Base-by-base conservation (phyloP, 2,329 filamentous ascomycete genomes). In the Stagonosporopsis cucurbitacearum region DNA sequence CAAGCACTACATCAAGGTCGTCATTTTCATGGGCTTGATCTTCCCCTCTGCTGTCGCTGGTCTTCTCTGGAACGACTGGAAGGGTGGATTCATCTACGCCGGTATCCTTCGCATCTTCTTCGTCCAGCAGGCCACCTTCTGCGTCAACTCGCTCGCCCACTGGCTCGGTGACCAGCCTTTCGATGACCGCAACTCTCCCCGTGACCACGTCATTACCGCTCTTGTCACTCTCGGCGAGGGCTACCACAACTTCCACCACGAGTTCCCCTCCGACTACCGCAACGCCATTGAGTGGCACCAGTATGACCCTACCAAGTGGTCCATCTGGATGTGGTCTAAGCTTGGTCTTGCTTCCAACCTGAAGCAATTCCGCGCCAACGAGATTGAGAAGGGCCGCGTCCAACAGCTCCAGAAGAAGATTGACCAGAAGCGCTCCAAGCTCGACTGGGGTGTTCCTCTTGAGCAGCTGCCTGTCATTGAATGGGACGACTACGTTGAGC, bases 91-190 rank as follows among this genome's bases (percentile, higher is more conserved):
- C 64, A 77, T 82, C 74, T 82, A 82, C 61, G 80, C 77, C 20
- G 80, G 80, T 57, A 81, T 82, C 63, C 77, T 82, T 51, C 77
- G 80, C 63, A 80, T 82, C 68, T 80, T 81, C 71, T 79, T 81
- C 68, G 79, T 82, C 54, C 80, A 82, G 68, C 80, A 82, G 69
- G 79, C 79, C 43, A 82, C 80, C 41, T 82, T 82, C 77, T 82
- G 80, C 57, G 80, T 82, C 73, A 82, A 82, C 75, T 82, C 80
- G 8, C 78, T 82, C 45, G 80, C 80, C 40, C 80, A 82, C 68
- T 82, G 79, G 79, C 77, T 82, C 53, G 80, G 80, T 26, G 76
- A 78, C 57, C 76, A 78, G 69, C 76, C 76, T 30, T 78, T 78
- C 54, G 76, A 78, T 57, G 76, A 78, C 71, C 75, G 76, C 63